Percentiles rank a stretch among this genome's conserved stretches.
These are phyloP conservation scores for Fonsecaea monophora DNA, from an alignment of 2,329 filamentous ascomycete species.

Conservation along the genomic window DNA sequence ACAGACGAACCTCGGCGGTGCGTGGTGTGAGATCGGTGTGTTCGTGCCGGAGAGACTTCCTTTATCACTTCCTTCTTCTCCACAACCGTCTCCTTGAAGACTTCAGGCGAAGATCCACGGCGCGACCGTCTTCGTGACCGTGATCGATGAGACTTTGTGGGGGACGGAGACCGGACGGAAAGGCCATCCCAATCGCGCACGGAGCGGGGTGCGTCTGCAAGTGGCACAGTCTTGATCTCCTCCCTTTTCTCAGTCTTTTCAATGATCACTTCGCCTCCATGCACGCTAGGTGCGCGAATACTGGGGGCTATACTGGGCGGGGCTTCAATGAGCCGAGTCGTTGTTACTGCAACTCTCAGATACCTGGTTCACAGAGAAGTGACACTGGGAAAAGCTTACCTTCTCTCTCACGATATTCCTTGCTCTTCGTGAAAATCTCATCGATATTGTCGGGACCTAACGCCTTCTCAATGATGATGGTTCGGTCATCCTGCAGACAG, in stretches of 20 bases:
- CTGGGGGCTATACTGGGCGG: constrained; percentile 35
- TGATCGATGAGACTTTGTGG: constrained; percentile 44
- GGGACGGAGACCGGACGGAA: constrained; percentile 38
- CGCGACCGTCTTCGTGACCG: constrained; percentile 36
- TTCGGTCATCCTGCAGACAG: constrained; percentile 67
- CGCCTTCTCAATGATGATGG: constrained; percentile 81
- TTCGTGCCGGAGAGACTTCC: constrained; percentile 38
- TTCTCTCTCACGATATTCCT: constrained; percentile 65
- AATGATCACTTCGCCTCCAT: constrained; percentile 38
- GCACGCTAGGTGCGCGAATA: constrained; percentile 50
- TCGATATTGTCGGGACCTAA: constrained; percentile 91
- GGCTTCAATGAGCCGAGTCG: constrained; percentile 44
- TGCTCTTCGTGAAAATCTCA: constrained; percentile 81
- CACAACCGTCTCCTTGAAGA: constrained; percentile 36
- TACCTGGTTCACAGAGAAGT: not conserved
- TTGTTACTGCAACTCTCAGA: constrained; percentile 32
- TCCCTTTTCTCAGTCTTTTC: constrained; percentile 34
- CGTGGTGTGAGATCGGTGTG: constrained; percentile 32
- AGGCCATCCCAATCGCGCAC: constrained; percentile 45
- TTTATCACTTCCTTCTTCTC: constrained; percentile 38
- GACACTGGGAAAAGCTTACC: constrained; percentile 22
- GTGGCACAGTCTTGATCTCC: constrained; percentile 36
- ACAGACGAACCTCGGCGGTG: constrained; percentile 47
- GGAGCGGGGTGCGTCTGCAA: constrained; percentile 43
- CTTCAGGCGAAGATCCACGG: constrained; percentile 36